These are phyloP conservation scores for Didymella pomorum DNA, from an alignment of 2,329 filamentous ascomycete genomes.

Conservation along the genomic window DNA sequence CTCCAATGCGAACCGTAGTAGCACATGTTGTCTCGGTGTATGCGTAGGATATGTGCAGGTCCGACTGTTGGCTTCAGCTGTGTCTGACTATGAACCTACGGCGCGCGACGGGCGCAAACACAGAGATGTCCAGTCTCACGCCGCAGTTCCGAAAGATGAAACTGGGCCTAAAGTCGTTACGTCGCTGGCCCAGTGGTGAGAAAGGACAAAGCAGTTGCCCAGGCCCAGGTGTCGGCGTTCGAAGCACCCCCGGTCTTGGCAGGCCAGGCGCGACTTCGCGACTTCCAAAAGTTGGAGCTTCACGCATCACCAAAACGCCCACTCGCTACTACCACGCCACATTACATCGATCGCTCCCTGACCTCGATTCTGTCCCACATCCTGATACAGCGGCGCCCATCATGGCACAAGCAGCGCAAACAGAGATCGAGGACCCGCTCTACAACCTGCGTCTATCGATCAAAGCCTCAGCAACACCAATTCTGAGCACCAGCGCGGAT, in stretches of 20 bases:
- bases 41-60: not conserved
- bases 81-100: not conserved
- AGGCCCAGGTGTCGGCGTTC: not conserved
- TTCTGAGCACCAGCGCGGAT: conserved; percentile 76
- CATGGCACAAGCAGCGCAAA: conserved; percentile 35
- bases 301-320: conserved; percentile 8
- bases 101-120: not conserved
- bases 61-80: not conserved
- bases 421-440: conserved; percentile 70
- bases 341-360: not conserved
- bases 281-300: conserved; percentile 17
- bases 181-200: not conserved
- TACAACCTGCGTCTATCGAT: conserved; percentile 85
- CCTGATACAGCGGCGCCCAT: not conserved
- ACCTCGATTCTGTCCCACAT: no score
- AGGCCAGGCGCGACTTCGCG: conserved; percentile 18
- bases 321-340: not conserved
- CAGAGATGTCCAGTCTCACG: not conserved
- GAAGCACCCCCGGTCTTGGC: conserved; percentile 19
- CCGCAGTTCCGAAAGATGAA: not conserved
- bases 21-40: not conserved
- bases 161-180: not conserved
- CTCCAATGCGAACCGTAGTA: not conserved
- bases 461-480: conserved; percentile 71
- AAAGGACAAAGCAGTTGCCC: conserved; percentile 2